These are phyloP conservation scores for Exutisphaerella laricina DNA, from an alignment of 2,329 filamentous ascomycete species.

Conservation along the genomic window DNA sequence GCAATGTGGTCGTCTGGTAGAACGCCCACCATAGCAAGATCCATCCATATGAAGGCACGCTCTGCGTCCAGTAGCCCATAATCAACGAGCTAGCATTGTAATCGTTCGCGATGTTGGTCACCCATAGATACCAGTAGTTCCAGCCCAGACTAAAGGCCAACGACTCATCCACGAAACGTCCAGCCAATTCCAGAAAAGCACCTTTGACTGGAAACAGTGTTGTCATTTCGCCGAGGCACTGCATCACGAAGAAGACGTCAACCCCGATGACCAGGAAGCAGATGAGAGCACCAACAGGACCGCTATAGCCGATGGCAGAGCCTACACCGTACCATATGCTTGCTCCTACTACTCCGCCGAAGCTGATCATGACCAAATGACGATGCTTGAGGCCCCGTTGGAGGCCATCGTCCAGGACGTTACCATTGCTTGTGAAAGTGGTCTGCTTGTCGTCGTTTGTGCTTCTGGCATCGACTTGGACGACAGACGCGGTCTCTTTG, in stretches of 20 bases:
- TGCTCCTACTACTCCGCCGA: conserved; percentile 17
- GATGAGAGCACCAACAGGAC: conserved; percentile 13
- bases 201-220: conserved; percentile 14
- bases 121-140: conserved; percentile 18
- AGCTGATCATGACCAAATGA: conserved; percentile 15
- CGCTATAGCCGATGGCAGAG: conserved; percentile 12
- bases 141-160: conserved; percentile 14
- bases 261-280: conserved; percentile 15
- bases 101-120: conserved; percentile 15
- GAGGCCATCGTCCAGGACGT: conserved; percentile 12
- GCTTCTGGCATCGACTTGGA: neutral
- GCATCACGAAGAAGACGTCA: conserved; percentile 18
- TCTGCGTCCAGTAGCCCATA: conserved; percentile 16
- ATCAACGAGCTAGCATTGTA: conserved; percentile 14
- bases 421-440: conserved; percentile 8
- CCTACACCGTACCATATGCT: conserved; percentile 15
- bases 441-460: conserved; percentile 5
- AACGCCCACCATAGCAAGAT: conserved; percentile 76
- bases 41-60: conserved; percentile 14
- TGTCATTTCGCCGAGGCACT: conserved; percentile 14
- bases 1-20: conserved; percentile 72
- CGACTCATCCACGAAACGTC: conserved; percentile 14
- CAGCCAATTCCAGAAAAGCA: conserved; percentile 15
- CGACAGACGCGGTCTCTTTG: conserved; percentile 8
- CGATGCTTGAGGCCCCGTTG: conserved; percentile 14